Base-by-base conservation (phyloP, 2,329 filamentous ascomycete species). In the Ceratocystiopsis minuta region DNA sequence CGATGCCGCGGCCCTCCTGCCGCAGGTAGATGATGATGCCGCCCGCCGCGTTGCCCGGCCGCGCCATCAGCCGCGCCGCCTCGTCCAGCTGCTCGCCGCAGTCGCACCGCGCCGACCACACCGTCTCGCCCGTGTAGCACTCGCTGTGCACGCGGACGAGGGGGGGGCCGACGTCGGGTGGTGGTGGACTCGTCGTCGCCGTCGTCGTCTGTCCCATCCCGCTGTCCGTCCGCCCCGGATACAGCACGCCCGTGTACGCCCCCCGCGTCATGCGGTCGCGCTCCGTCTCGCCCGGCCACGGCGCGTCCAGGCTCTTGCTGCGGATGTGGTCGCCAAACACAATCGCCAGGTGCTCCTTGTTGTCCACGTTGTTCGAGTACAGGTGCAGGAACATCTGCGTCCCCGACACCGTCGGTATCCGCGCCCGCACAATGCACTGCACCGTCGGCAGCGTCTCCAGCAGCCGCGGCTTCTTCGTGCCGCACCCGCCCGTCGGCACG, bases 21-120 rank as follows among this genome's bases (percentile, higher is more conserved):
- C 90, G 79, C 17, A 98, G 68, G 55, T 98, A 98, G 51, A 98
- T 78, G 50, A 98, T 94, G 42, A 94, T 86, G 32, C 90, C 90
- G 15, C 87, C 87, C 5, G 24, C 24, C 2, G 65, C 56, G 51
- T 67, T 66, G 46, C 63, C 57, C 11, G 75, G 78, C 24, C 86
- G 64, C 15, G 81, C 80, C 90, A 98, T 98, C 2, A 98, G 65
- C 20, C 90, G 73, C 2, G 88, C 90, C 1, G 90, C 90, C 63
- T 98, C 90, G 58, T 98, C 90, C 2, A 98, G 70, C 58, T 98
- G 90, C 62, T 98, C 90, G 43, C 90, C 90, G 58, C 90, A 98
- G 62, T 98, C 90, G 63, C 90, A 98, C 24, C 90, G 78, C 33
- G 90, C 88, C 9, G 87, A 95, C 90, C 90, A 96, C 1, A 92